Conservation (phyloP, 2,329 filamentous ascomycete species). For the Huntiella moniliformis region DNA sequence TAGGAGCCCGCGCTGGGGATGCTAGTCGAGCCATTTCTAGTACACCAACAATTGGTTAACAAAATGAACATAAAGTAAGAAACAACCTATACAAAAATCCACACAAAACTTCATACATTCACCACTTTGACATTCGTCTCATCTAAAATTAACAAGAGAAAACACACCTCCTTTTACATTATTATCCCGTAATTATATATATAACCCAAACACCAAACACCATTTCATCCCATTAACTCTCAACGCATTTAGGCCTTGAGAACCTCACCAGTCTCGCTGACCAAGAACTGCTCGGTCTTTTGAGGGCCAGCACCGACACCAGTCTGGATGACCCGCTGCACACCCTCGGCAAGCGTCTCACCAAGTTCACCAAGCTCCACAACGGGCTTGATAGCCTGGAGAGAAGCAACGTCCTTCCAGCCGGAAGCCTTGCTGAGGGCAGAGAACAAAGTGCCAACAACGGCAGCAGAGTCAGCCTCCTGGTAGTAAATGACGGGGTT, state of each 20-base stretch:
- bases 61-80: too few species aligned
- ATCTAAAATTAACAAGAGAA: too few species aligned
- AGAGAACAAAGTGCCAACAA: slow-evolving; percentile 62
- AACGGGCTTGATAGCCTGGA: slow-evolving; percentile 27
- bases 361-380: slow-evolving; percentile 46
- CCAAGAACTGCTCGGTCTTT: slow-evolving; percentile 58
- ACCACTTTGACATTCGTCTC: too few species aligned
- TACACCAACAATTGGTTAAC: too few species aligned
- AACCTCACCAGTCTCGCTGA: slow-evolving; percentile 40
- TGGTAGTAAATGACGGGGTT: slow-evolving; percentile 95
- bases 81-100: too few species aligned
- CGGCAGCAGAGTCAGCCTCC: slow-evolving; percentile 51
- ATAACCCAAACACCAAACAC: neutral
- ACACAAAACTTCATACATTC: too few species aligned
- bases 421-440: slow-evolving; percentile 46
- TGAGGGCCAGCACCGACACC: slow-evolving; percentile 77
- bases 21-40: too few species aligned
- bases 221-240: neutral
- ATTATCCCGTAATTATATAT: slow-evolving; percentile 3
- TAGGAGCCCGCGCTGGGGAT: too few species aligned
- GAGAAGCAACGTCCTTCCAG: slow-evolving; percentile 43
- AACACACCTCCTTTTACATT: too few species aligned
- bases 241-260: slow-evolving; percentile 6
- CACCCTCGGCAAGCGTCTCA: slow-evolving; percentile 51
- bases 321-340: slow-evolving; percentile 80